Conservation (phyloP, 2,329 filamentous ascomycete species). For the Chaetomiaceae sp. region DNA sequence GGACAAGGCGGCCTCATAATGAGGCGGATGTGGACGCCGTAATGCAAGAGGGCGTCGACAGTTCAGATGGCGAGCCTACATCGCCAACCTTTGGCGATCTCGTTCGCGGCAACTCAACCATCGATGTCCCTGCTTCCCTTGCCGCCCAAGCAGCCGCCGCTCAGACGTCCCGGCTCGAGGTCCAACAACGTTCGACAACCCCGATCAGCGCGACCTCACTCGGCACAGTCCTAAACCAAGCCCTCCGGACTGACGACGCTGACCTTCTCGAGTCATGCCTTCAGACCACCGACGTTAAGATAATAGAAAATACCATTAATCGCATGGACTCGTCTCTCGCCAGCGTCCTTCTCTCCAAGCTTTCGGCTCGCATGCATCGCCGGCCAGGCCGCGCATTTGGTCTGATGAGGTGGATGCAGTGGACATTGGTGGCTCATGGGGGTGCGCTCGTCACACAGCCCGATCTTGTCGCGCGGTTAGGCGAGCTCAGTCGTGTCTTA, state of each 20-base stretch:
- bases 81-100: slow-evolving; percentile 83
- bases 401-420: slow-evolving; percentile 93
- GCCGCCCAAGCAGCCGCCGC: slow-evolving; percentile 35
- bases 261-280: slow-evolving; percentile 90
- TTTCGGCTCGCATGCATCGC: slow-evolving; percentile 81
- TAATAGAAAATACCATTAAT: slow-evolving; percentile 84
- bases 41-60: slow-evolving; percentile 31
- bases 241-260: slow-evolving; percentile 85
- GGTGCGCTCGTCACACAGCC: slow-evolving; percentile 83
- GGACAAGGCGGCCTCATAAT: slow-evolving; percentile 26
- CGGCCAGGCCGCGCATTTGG: slow-evolving; percentile 84
- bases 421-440: slow-evolving; percentile 87
- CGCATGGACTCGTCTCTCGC: slow-evolving; percentile 82
- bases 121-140: slow-evolving; percentile 68
- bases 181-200: slow-evolving; percentile 54
- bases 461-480: slow-evolving; percentile 73
- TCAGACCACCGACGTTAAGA: slow-evolving; percentile 69
- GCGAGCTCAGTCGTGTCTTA: slow-evolving; percentile 78
- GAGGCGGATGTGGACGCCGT: slow-evolving; percentile 21
- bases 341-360: slow-evolving; percentile 70
- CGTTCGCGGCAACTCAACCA: slow-evolving; percentile 62
- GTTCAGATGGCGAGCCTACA: slow-evolving; percentile 42
- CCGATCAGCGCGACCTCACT: slow-evolving; percentile 66
- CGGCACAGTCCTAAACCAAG: slow-evolving; percentile 87
- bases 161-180: slow-evolving; percentile 27